Evolutionary conservation across 2,329 filamentous ascomycete species (phyloP), one percentile per base, ranked within the genome.

Genomic region (Phaeosphaeria sp.): DNA sequence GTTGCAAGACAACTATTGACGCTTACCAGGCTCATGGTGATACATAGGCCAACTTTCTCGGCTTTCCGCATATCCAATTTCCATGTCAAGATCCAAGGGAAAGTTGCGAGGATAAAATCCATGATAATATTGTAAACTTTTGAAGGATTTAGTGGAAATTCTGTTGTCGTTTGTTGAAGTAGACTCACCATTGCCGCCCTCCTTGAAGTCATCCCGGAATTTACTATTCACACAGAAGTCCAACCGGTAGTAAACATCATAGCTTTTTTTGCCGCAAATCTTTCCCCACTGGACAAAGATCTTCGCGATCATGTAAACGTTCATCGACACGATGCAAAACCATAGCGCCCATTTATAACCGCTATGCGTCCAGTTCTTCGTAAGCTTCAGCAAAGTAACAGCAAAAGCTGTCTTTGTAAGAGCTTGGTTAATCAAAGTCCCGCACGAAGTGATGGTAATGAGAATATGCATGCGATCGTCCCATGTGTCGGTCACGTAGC

Each of bases 111-210:
- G 0, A 82, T 62, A 42, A 85, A 83, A 57, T 85, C 83, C 80
- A 84, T 84, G 25, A 84, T 73, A 54, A 84, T 81, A 65, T 84
- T 84, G 67, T 83, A 84, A 5, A 82, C 81, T 84, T 41, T 15
- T 13, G 1, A 27, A n/a, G 30, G n/a, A 15, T n/a, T 64, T 50
- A 65, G 58, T 23, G 3, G 15, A 6, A 13, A 13, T 39, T n/a
- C 5, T 39, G 13, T 15, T n/a, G 11, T 39, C 15, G 1, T n/a
- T n/a, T n/a, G 13, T n/a, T 15, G 4, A n/a, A 5, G 15, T 6
- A 39, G 17, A 63, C 81, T 69, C 57, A 83, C 81, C 75, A 59
- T 84, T 84, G 33, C 83, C 83, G 9, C 80, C 81, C 53, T 82
- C 79, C 58, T 84, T 84, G 63, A 83, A 82, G 39, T 79, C 66